Percentiles rank a stretch among this genome's conserved stretches.
phyloP scores from a whole-genome alignment of 108 stramenopile species.

The Poteriospumella lacustris region DNA sequence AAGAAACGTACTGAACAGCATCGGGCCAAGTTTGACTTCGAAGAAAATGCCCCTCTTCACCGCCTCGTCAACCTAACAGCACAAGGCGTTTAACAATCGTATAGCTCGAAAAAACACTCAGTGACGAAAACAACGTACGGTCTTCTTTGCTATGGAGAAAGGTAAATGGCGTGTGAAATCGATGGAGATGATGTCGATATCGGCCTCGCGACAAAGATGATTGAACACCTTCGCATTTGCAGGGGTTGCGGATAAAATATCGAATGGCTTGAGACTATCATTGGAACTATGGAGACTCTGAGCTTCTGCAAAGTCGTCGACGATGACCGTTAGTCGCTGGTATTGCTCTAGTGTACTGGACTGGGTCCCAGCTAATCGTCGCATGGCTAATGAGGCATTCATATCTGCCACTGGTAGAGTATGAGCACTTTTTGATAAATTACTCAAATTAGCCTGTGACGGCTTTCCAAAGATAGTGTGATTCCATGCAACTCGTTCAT shows the following conservation, averaged over 20 bases:
- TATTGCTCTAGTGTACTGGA: background rate
- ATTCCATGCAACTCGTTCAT: background rate
- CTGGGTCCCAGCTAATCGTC: background rate
- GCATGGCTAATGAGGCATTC: background rate
- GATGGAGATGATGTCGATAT: conserved; percentile 2
- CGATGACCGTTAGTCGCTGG: background rate
- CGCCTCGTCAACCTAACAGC: too few species aligned
- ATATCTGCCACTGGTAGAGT: background rate
- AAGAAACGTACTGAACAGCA: too few species aligned
- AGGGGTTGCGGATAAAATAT: background rate
- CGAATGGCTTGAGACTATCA: background rate
- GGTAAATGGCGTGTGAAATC: background rate
- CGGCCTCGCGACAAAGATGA: background rate
- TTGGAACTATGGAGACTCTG: background rate
- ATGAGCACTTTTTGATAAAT: background rate
- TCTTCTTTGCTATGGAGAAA: background rate
- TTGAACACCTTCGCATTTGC: background rate
- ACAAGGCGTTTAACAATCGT: too few species aligned
- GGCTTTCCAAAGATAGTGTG: background rate
- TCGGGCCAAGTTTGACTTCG: too few species aligned
- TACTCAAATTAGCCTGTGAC: background rate
- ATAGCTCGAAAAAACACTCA: too few species aligned
- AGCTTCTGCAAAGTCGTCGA: background rate
- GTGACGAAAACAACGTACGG: too few species aligned
- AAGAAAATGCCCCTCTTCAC: too few species aligned